Conservation (phyloP, 2,329 filamentous ascomycete genomes). For the Emmonsiellopsis sp. region DNA sequence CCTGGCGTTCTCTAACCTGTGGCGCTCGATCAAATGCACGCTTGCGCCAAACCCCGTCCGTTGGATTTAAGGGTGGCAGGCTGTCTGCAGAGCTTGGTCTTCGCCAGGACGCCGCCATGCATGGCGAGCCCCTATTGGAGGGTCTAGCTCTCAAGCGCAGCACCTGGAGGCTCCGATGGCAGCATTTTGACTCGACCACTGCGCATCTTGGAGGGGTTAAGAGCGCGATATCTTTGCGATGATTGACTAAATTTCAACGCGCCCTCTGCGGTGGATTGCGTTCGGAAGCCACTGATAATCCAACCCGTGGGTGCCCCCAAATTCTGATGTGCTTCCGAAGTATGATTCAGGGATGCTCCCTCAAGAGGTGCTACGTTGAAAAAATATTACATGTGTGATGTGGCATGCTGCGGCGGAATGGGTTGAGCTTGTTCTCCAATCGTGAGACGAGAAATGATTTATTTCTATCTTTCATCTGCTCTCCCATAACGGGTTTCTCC, state of each 20-base stretch:
- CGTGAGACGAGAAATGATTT: background rate
- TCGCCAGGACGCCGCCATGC: background rate
- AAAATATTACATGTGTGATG: conserved; percentile 1
- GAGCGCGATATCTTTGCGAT: background rate
- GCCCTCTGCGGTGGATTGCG: conserved; percentile 1
- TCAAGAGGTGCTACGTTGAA: conserved; percentile 3
- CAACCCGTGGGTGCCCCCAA: conserved; percentile 1
- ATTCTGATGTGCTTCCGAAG: conserved; percentile 1
- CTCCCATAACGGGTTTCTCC: background rate
- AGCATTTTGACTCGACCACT: background rate
- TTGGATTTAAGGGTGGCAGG: conserved; percentile 4
- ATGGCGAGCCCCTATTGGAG: background rate
- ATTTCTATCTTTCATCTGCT: background rate
- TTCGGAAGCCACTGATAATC: background rate
- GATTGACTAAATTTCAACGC: conserved; percentile 1
- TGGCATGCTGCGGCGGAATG: conserved; percentile 1
- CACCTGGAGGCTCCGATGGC: background rate
- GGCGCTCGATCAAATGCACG: conserved; percentile 4
- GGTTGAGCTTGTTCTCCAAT: background rate
- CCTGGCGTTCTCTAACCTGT: background rate
- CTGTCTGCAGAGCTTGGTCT: conserved; percentile 1
- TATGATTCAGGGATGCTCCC: background rate
- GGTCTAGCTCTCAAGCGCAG: background rate
- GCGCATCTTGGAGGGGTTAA: background rate
- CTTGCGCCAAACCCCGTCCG: conserved; percentile 6